Evolutionary conservation across 805 yeast species (phyloP), one percentile per base, ranked within the genome.

Genomic region (Pichia nakasei): DNA sequence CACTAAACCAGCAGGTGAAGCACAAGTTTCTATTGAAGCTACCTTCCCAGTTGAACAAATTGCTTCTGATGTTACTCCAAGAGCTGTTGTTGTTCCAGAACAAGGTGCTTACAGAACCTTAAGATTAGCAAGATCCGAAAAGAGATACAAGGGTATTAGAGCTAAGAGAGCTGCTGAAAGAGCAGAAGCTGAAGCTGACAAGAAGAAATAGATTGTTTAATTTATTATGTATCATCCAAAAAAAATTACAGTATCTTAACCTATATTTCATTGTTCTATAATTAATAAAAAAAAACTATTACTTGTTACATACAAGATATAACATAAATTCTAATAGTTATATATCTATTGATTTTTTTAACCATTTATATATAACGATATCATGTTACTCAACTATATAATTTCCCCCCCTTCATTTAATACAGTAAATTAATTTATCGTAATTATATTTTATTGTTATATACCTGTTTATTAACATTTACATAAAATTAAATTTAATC

Each of bases 101-200:
- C 66, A 73, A 56, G 53, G 76, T 61, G 97, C 98, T 67, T 91
- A 65, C 95, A 79, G 82, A 72, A 88, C 97, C 64, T 85, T 93
- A 70, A 86, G 97, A 76, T 72, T 76, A 65, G 97, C 97, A 57
- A 85, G 93, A 80, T 82, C 95, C 60, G 85, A 85, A 64, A 87
- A 91, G 81, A 87, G 78, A 73, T 84, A 78, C 84, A 77, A 72
- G 70, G 99, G 99, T 80, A 76, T 79, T 76, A 88, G 95, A 76
- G 97, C 82, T 69, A 93, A 91, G 94, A 85, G 96, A 77, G 95
- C 95, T 66, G 80, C 70, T 68, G 97, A 89, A 60, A 80, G 79
- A 78, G 97, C 96, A 70, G 97, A 87, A 77, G 97, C 97, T 71
- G 98, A 89, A 78, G 95, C 95, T 76, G 96, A 88, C 67, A 89